Percentiles rank a stretch among this genome's conserved stretches.
Conservation (phyloP, 176 grass and related monocot genomes). For the Chrysopogon serrulatus region DNA sequence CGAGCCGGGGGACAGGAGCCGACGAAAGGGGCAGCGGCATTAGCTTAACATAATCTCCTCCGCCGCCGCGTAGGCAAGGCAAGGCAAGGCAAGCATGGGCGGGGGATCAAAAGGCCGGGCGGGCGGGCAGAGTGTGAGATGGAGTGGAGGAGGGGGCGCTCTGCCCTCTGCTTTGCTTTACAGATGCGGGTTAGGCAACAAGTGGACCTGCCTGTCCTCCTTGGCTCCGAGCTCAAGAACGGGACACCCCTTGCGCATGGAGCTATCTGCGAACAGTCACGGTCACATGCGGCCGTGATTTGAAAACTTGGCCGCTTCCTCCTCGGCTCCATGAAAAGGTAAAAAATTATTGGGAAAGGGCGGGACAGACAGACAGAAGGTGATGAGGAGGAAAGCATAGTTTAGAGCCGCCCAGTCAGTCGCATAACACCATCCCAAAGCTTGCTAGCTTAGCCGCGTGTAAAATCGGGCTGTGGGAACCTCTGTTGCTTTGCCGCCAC, state of each 20-base stretch:
- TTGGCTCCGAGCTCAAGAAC: slow-evolving; percentile 50
- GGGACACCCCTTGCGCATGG: slow-evolving; percentile 33
- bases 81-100: slow-evolving; percentile 47
- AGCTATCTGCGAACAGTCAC: slow-evolving; percentile 42
- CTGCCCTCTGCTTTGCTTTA: slow-evolving; percentile 19
- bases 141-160: neutral
- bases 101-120: slow-evolving; percentile 14
- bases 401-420: slow-evolving; percentile 25
- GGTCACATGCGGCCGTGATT: slow-evolving; percentile 38
- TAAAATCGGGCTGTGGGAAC: neutral
- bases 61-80: neutral
- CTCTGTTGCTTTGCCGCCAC: neutral
- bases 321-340: slow-evolving; percentile 19
- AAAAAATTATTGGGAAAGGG: neutral
- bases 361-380: neutral
- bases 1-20: slow-evolving; percentile 8
- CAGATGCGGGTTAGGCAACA: slow-evolving; percentile 36
- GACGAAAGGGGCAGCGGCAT: slow-evolving; percentile 32
- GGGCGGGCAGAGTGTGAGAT: neutral
- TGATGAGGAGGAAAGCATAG: neutral
- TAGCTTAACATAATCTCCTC: slow-evolving; percentile 29
- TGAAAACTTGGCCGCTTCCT: slow-evolving; percentile 43
- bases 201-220: slow-evolving; percentile 34
- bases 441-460: neutral
- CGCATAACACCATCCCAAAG: neutral